Percentiles rank a stretch among this genome's conserved stretches.
Conservation (phyloP, 768 basidiomycete species). For the Mycena indigotica region DNA sequence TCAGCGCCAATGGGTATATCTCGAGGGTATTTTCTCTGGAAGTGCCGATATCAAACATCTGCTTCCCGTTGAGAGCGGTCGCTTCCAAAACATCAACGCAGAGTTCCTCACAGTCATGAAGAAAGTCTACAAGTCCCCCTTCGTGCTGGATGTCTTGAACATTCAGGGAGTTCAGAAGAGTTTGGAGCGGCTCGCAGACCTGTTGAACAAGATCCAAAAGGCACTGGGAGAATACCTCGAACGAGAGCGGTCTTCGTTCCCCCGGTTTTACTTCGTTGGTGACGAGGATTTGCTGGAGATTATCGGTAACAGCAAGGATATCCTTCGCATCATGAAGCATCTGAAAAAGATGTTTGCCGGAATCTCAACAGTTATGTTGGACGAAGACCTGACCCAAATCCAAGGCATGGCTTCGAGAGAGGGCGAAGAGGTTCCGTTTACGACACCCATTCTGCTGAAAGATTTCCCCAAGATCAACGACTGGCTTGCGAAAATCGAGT, state of each 20-base stretch:
- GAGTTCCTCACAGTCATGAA: constrained; percentile 99
- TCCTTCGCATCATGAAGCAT: constrained; percentile 97
- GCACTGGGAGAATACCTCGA: constrained; percentile 98
- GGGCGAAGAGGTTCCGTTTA: constrained; percentile 90
- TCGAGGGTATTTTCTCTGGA: constrained; percentile 99
- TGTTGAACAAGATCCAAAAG: constrained; percentile 98
- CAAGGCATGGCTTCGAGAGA: constrained; percentile 94
- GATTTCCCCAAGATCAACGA: constrained; percentile 98
- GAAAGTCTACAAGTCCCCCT: constrained; percentile 99
- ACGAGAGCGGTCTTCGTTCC: constrained; percentile 95
- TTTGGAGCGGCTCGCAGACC: constrained; percentile 92
- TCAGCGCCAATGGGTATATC: constrained; percentile 98
- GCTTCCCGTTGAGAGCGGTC: constrained; percentile 94
- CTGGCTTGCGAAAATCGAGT: constrained; percentile 91
- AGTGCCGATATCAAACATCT: constrained; percentile 99
- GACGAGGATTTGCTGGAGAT: constrained; percentile 99
- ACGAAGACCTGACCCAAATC: constrained; percentile 86
- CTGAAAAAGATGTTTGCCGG: constrained; percentile 99
- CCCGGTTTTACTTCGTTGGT: constrained; percentile 99
- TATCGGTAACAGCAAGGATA: constrained; percentile 99
- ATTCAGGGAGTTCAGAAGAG: constrained; percentile 96
- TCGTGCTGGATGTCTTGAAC: constrained; percentile 95
- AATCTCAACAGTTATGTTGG: constrained; percentile 83
- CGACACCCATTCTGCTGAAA: constrained; percentile 80
- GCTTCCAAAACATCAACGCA: constrained; percentile 97